Evolutionary conservation across 1,139 yeast species (phyloP), one percentile per base, ranked within the genome.

Genomic region (Yamadazyma siamensis): DNA sequence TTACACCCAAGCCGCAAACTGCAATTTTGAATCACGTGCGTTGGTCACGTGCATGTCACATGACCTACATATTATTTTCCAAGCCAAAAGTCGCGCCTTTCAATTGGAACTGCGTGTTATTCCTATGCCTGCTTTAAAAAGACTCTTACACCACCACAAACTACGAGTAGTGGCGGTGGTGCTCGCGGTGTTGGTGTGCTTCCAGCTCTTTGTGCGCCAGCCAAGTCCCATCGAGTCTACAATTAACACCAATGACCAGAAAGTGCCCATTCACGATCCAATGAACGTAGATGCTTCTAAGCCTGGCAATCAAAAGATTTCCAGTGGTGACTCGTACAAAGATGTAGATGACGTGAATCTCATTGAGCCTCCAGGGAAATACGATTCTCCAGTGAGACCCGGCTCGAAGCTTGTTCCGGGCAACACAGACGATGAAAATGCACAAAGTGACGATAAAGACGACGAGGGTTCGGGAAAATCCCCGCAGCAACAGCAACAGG

Each of bases 191-290:
- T 13, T 34, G 5, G 38, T 28, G 13, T 18, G 28, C 22, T 31
- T 21, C 10, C 39, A 36, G 14, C 13, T 36, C 13, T 21, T 24
- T 12, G 25, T 27, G 14, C 19, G 27, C 18, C 7, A 14, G 6
- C 31, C 31, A 2, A 23, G 15, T 3, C 13, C 22, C 8, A 17
- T 32, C 3, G 38, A 27, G 7, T 11, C 21, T 3, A 21, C 33
- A 7, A 14, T 26, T 6, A 33, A 33, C 13, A n/a, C 35, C 10
- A 31, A 28, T 13, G 22, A 20, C 8, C 26, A 19, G 12, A 15
- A 23, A n/a, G 21, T 16, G 9, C 39, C 39, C 3, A 11, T 31
- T 5, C 25, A 26, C 7, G 38, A 35, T 27, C 38, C 38, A 5
- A 10, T 30, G 6, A 25, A 25, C 10, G 6, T 31, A 11, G 38